A percentile compares a stretch with the other conserved stretches of the same genome.
Evolutionary conservation across 257 asterid genomes (phyloP).

Genomic region (Plectranthus barbatus): DNA sequence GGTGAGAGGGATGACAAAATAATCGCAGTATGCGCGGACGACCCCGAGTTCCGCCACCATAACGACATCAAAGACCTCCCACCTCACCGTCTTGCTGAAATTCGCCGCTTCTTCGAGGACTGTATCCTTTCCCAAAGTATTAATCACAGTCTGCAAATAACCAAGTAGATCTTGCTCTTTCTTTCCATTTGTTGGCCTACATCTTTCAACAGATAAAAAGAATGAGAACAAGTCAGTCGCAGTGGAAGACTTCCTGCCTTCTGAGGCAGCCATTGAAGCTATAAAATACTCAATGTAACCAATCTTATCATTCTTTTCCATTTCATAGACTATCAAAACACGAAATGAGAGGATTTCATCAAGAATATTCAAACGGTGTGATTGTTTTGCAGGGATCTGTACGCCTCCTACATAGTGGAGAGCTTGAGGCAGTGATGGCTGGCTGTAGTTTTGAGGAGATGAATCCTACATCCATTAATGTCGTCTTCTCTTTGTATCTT

Average conservation of each 20-base stretch:
- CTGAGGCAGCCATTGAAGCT: conserved; percentile 62
- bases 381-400: conserved; percentile 70
- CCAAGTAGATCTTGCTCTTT: neutral
- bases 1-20: conserved; percentile 92
- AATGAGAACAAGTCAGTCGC: conserved; percentile 82
- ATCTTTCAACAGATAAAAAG: conserved; percentile 67
- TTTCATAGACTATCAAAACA: too few relatives aligned
- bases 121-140: conserved; percentile 43
- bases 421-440: conserved; percentile 57
- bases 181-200: neutral
- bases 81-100: conserved; percentile 91
- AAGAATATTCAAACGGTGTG: too few relatives aligned
- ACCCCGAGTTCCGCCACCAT: conserved; percentile 79
- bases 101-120: conserved; percentile 91
- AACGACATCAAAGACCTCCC: conserved; percentile 65
- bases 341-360: too few relatives aligned
- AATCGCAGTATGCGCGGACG: conserved; percentile 91
- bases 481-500: too few relatives aligned
- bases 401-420: conserved; percentile 77
- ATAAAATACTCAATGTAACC: conserved; percentile 66
- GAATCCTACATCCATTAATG: neutral
- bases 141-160: too few relatives aligned
- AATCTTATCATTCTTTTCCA: neutral
- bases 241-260: conserved; percentile 79
- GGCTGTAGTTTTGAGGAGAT: neutral